phyloP scores from a whole-genome alignment of 2,329 filamentous ascomycete species.

The Talaromyces rugulosus region DNA sequence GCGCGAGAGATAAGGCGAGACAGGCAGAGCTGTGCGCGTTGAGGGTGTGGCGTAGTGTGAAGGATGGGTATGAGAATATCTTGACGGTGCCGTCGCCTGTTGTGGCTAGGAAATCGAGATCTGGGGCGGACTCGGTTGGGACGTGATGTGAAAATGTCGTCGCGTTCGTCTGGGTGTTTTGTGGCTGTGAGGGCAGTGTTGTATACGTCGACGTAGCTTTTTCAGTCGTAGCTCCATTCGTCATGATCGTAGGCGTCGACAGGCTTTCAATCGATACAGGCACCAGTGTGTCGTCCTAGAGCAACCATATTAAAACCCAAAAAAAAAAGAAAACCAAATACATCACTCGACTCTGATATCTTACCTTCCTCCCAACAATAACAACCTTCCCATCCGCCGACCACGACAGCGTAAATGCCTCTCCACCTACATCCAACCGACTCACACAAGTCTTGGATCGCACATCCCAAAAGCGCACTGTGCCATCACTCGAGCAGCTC shows the following conservation, averaged over 20 bases:
- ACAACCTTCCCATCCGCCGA: conserved; percentile 44
- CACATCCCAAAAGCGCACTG: conserved; percentile 49
- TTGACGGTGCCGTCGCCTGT: conserved; percentile 48
- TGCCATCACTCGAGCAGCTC: conserved; percentile 47
- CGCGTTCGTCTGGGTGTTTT: conserved; percentile 46
- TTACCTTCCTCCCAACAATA: conserved; percentile 46
- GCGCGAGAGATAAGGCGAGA: conserved; percentile 42
- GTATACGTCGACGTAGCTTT: conserved; percentile 26
- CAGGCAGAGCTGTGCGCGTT: conserved; percentile 48
- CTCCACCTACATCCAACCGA: conserved; percentile 46
- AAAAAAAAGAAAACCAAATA: neutral
- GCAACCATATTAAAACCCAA: neutral
- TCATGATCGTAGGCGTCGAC: conserved; percentile 30
- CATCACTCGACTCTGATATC: neutral
- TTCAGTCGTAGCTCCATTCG: conserved; percentile 14
- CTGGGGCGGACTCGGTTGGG: conserved; percentile 28
- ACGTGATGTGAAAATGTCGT: conserved; percentile 45
- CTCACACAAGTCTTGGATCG: conserved; percentile 45
- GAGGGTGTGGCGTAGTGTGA: conserved; percentile 41
- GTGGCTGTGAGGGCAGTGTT: conserved; percentile 39
- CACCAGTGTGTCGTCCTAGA: conserved; percentile 45
- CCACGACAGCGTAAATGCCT: conserved; percentile 48
- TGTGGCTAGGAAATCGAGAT: conserved; percentile 43
- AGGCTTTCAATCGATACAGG: conserved; percentile 41
- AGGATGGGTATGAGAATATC: conserved; percentile 45